A percentile compares a stretch with the other conserved stretches of the same genome.
Conservation (phyloP, 805 yeast genomes). For the Yarrowia deformans region DNA sequence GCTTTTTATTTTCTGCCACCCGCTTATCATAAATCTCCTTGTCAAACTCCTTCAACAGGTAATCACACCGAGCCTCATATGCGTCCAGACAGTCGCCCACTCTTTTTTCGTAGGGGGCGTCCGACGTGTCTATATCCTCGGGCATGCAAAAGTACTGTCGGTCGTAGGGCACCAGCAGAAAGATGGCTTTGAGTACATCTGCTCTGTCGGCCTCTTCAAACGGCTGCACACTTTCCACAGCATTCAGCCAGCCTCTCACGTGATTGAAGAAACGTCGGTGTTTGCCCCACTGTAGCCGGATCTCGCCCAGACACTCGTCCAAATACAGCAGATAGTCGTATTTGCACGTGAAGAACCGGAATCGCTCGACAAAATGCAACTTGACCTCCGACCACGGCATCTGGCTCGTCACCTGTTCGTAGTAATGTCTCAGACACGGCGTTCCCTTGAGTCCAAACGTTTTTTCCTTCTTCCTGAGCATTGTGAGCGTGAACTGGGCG, state of each 20-base stretch:
- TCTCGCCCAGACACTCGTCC: slow-evolving; percentile 38
- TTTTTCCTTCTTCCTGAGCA: slow-evolving; percentile 10
- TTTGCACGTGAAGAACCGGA: slow-evolving; percentile 32
- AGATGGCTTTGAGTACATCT: slow-evolving; percentile 28
- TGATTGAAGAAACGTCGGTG: slow-evolving; percentile 33
- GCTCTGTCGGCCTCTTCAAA: slow-evolving; percentile 1
- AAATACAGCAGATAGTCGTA: slow-evolving; percentile 35
- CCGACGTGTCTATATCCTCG: slow-evolving; percentile 18
- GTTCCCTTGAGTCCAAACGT: slow-evolving; percentile 10
- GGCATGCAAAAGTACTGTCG: slow-evolving; percentile 30
- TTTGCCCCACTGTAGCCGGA: slow-evolving; percentile 33
- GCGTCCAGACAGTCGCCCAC: slow-evolving; percentile 20
- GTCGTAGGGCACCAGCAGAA: slow-evolving; percentile 31
- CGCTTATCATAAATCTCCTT: slow-evolving; percentile 19
- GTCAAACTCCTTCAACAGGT: slow-evolving; percentile 22
- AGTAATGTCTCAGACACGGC: slow-evolving; percentile 31
- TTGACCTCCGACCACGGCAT: slow-evolving; percentile 25
- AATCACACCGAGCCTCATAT: slow-evolving; percentile 23
- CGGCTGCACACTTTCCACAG: slow-evolving; percentile 9
- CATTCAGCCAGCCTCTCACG: slow-evolving; percentile 34
- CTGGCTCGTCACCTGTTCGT: slow-evolving; percentile 30
- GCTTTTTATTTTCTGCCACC: slow-evolving; percentile 6
- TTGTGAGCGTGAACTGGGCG: slow-evolving; percentile 33
- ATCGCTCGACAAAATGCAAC: slow-evolving; percentile 28
- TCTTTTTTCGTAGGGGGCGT: slow-evolving; percentile 13